Conservation (phyloP, 1,284 basidiomycete genomes). For the Ganoderma leucocontextum region DNA sequence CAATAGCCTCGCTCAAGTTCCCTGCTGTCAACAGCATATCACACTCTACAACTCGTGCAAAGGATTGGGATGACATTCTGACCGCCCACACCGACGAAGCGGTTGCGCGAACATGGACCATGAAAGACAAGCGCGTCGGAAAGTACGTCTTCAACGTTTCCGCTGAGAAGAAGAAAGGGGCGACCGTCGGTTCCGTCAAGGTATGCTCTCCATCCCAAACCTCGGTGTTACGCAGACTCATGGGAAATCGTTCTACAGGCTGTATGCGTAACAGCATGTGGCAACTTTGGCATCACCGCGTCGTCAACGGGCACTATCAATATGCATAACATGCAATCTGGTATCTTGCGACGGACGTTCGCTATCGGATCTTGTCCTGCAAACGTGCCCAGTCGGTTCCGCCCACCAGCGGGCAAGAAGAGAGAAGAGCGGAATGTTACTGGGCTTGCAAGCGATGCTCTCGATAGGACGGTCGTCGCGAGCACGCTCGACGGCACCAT, state of each 20-base stretch:
- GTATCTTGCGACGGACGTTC: constrained; percentile 85
- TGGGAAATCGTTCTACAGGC: constrained; percentile 52
- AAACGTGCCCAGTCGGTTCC: constrained; percentile 51
- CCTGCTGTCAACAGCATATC: constrained; percentile 82
- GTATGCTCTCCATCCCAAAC: constrained; percentile 45
- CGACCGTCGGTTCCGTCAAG: constrained; percentile 66
- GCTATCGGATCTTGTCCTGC: constrained; percentile 68
- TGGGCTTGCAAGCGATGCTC: constrained; percentile 86
- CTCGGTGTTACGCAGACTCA: constrained; percentile 1
- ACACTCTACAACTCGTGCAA: constrained; percentile 82
- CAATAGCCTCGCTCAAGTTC: constrained; percentile 83
- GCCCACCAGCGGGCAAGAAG: constrained; percentile 46
- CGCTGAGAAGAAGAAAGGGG: constrained; percentile 54
- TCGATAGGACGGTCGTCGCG: constrained; percentile 86
- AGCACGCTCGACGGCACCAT: constrained; percentile 90
- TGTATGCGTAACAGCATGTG: constrained; percentile 94
- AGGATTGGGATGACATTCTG: constrained; percentile 98
- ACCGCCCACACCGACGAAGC: constrained; percentile 88
- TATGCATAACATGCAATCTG: constrained; percentile 98
- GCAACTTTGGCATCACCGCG: constrained; percentile 92
- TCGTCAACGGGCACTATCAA: constrained; percentile 82
- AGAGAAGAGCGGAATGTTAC: constrained; percentile 74
- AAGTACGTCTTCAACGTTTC: constrained; percentile 70
- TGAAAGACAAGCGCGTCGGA: constrained; percentile 84
- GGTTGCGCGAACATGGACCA: constrained; percentile 87